Evolutionary conservation across 352 stramenopile species (phyloP).

Genomic region (Pythium vanterpoolii): DNA sequence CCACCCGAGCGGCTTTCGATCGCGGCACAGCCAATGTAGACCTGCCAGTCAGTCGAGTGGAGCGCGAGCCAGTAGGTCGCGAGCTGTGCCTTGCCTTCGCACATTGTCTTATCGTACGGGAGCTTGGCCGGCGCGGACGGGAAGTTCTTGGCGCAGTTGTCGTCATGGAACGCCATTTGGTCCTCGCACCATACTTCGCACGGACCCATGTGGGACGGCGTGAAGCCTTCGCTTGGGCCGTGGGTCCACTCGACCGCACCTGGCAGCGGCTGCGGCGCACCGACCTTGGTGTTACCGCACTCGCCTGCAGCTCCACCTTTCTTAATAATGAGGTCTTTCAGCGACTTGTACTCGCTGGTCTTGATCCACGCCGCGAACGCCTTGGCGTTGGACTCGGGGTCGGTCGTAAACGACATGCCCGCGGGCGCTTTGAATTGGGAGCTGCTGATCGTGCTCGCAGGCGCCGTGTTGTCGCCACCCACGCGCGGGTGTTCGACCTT

Average conservation of each 20-base stretch:
- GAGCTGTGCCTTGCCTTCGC: conserved; percentile 25
- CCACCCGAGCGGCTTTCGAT: conserved; percentile 18
- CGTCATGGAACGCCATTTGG: conserved; percentile 11
- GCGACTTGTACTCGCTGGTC: conserved; percentile 14
- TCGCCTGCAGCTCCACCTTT: not conserved
- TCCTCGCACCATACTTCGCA: conserved; percentile 22
- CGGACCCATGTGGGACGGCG: conserved; percentile 20
- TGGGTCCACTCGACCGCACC: conserved; percentile 10
- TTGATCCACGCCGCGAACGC: conserved; percentile 18
- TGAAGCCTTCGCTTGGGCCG: conserved; percentile 15
- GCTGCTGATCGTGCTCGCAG: conserved; percentile 1
- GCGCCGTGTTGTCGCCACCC: conserved; percentile 6
- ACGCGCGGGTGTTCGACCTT: conserved; percentile 1
- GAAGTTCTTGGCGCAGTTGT: conserved; percentile 19
- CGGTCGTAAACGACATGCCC: conserved; percentile 3
- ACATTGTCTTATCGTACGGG: conserved; percentile 25
- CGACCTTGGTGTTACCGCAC: not conserved
- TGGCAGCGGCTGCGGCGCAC: conserved; percentile 4
- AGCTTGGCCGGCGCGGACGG: conserved; percentile 1
- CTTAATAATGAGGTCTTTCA: conserved; percentile 20
- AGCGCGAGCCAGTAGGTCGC: conserved; percentile 28
- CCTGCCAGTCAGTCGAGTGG: conserved; percentile 28
- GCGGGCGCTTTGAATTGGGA: conserved; percentile 1
- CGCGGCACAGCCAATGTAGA: conserved; percentile 27
- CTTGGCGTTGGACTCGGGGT: conserved; percentile 9